Base-by-base conservation (phyloP, 2,329 filamentous ascomycete species). In the Teratosphaeria nubilosa region DNA sequence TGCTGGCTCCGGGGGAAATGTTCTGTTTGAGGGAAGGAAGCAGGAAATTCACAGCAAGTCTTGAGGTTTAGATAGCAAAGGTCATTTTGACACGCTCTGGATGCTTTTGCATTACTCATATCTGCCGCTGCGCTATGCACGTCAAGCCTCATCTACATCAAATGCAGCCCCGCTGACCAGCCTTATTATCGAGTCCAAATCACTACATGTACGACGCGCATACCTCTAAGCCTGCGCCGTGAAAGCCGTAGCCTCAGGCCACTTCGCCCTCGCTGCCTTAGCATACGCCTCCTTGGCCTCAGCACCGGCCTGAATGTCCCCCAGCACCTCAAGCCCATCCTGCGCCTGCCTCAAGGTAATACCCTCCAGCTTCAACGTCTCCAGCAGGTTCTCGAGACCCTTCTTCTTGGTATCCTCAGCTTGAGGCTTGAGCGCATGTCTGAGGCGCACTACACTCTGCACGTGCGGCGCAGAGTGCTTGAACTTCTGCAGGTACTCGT, bases 401-500 rank as follows among this genome's bases (percentile, higher is more conserved):
- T 81, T 76, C 32, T 55, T 66, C 67, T 81, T 78, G 34, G 83
- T 79, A 51, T 80, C 67, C 65, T 80, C 77, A 37, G 82, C 79
- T 34, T 79, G 81, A 13, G 77, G 73, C 41, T 83, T 82, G 20
- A 91, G 74, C 1, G 83, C 65, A 59, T 80, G 79, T 61, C 82
- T 81, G 25, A 80, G 80, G 58, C 80, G 80, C 57, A 89, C 79
- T 37, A 79, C 85, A 1, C 86, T 80, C 57, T 88, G 81, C 3
- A 86, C 76, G 68, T 90, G 84, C 16, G 76, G 63, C 5, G 82
- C 76, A 70, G 84, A 88, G 58, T 79, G 72, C 64, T 82, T 82
- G 75, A 92, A 80, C 64, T 81, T 78, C 50, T 79, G 70, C 20
- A 85, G 73, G 72, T 85, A 92, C 24, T 82, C 80, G 45, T 85